A percentile compares a stretch with the other conserved stretches of the same genome.
phyloP scores from a whole-genome alignment of 257 asterid genomes.

The Scutellaria minor region DNA sequence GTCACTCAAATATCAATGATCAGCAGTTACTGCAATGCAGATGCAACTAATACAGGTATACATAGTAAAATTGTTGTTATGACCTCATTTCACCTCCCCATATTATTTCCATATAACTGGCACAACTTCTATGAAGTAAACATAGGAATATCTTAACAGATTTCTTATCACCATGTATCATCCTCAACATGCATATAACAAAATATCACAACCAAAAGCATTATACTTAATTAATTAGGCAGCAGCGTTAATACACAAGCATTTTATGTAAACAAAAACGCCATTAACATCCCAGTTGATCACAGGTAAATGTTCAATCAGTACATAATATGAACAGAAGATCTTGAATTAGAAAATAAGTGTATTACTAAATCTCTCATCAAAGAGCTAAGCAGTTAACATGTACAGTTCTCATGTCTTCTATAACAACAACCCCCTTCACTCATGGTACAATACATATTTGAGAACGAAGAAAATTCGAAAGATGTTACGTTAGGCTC shows the following conservation, averaged over 20 bases:
- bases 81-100: neutral
- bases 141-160: neutral
- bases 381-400: neutral
- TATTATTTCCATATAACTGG: neutral
- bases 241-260: neutral
- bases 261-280: neutral
- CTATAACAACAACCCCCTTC: neutral
- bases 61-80: neutral
- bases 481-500: neutral
- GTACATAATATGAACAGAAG: neutral
- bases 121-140: neutral
- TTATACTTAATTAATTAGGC: neutral
- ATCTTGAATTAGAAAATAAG: neutral
- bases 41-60: neutral
- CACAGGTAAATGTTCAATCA: neutral
- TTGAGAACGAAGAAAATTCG: neutral
- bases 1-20: neutral
- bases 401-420: constrained; percentile 2
- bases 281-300: neutral
- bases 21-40: constrained; percentile 2
- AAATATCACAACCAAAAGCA: neutral
- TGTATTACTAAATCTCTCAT: neutral
- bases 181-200: constrained; percentile 9
- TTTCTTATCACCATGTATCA: neutral
- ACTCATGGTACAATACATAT: constrained; percentile 5